phyloP scores from a whole-genome alignment of 441 rosid genomes.

The Theobroma grandiflorum region DNA sequence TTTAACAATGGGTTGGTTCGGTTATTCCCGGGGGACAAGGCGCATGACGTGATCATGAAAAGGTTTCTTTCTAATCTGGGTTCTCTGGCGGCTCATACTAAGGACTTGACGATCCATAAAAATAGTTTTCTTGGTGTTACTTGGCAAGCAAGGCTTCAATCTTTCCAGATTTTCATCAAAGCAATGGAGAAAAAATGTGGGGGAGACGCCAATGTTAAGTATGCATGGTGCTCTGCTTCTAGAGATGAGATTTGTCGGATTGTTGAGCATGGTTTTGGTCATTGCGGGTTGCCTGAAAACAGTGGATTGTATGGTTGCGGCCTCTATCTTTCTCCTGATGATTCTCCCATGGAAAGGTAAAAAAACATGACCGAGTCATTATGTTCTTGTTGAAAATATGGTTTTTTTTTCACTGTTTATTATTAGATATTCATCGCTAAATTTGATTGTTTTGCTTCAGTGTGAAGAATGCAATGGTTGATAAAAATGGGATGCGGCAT shows the following conservation, averaged over 20 bases:
- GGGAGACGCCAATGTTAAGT: conserved; percentile 63
- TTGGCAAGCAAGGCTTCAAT: conserved; percentile 56
- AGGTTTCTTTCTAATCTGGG: conserved; percentile 58
- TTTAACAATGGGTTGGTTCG: conserved; percentile 43
- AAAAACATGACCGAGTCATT: not conserved
- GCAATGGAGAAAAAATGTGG: conserved; percentile 57
- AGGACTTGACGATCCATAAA: conserved; percentile 48
- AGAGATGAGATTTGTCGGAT: conserved; percentile 51
- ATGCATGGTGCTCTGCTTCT: conserved; percentile 63
- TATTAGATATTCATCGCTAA: not conserved
- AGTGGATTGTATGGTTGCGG: conserved; percentile 67
- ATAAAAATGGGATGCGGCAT: conserved; percentile 65
- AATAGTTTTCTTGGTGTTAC: conserved; percentile 41
- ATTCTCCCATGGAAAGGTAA: conserved; percentile 68
- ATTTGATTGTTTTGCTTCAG: conserved; percentile 33
- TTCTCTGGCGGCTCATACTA: conserved; percentile 42
- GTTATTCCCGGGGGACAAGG: conserved; percentile 54
- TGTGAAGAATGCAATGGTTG: conserved; percentile 49
- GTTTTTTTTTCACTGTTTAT: not conserved
- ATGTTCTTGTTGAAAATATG: not conserved
- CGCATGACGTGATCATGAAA: conserved; percentile 51
- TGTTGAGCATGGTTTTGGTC: conserved; percentile 66
- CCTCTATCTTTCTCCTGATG: conserved; percentile 67
- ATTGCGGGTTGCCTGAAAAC: conserved; percentile 33
- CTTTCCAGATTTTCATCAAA: conserved; percentile 58